Evolutionary conservation across 2,329 filamentous ascomycete genomes (phyloP).

Genomic region (Aspergillus candidus): DNA sequence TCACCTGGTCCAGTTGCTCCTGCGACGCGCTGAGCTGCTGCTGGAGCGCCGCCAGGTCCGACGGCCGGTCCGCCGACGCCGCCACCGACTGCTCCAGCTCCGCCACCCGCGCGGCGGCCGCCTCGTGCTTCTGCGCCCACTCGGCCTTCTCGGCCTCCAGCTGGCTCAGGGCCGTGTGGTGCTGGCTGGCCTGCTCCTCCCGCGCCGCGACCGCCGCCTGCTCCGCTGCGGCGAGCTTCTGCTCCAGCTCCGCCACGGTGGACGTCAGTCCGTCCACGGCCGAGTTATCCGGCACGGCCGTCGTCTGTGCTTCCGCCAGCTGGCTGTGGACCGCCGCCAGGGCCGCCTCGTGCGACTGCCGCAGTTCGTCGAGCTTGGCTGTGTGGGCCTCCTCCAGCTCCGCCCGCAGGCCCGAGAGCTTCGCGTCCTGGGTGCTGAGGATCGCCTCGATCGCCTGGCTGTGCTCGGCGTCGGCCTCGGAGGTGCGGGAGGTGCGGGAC

Average conservation of each 20-base stretch:
- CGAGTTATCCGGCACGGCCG: conserved; percentile 33
- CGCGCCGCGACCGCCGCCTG: conserved; percentile 29
- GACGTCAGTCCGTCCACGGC: conserved; percentile 34
- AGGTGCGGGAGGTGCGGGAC: conserved; percentile 19
- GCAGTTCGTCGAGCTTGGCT: conserved; percentile 31
- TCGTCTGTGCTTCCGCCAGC: conserved; percentile 27
- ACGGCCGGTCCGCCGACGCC: conserved; percentile 67
- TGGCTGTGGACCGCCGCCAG: conserved; percentile 30
- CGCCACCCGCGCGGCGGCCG: conserved; percentile 55
- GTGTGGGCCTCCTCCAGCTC: conserved; percentile 34
- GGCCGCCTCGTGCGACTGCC: conserved; percentile 30
- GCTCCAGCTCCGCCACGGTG: conserved; percentile 51
- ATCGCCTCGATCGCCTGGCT: conserved; percentile 37
- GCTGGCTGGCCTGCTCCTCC: conserved; percentile 39
- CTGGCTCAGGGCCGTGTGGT: conserved; percentile 44
- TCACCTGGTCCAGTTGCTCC: conserved; percentile 28
- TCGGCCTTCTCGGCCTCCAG: conserved; percentile 38
- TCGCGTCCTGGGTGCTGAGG: conserved; percentile 34
- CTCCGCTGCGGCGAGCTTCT: conserved; percentile 55
- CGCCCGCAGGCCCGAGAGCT: conserved; percentile 30
- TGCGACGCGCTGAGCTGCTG: conserved; percentile 40
- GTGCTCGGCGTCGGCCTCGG: conserved; percentile 34
- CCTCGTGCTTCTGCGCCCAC: conserved; percentile 37
- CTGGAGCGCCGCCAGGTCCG: conserved; percentile 60
- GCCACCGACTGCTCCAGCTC: conserved; percentile 78